phyloP scores from a whole-genome alignment of 2,329 filamentous ascomycete genomes.

The Fusarium pseudonygamai region DNA sequence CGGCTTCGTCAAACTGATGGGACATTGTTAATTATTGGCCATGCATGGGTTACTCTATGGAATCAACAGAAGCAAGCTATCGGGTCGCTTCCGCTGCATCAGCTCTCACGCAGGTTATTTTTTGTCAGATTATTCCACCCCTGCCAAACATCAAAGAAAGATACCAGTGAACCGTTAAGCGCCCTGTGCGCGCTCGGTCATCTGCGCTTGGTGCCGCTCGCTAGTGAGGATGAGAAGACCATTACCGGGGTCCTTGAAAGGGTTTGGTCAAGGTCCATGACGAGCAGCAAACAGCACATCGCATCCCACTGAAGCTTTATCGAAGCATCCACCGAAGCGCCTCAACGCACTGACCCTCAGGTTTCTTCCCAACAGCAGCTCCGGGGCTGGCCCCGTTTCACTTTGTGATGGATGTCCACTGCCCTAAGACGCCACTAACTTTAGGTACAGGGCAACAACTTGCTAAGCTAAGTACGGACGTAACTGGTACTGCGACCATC shows the following conservation, averaged over 20 bases:
- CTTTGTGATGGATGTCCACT: conserved; percentile 13
- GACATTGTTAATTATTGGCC: conserved; percentile 6
- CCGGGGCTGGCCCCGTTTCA: conserved; percentile 13
- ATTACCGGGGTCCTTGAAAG: conserved; percentile 32
- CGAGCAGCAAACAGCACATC: conserved; percentile 25
- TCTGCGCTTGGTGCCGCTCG: conserved; percentile 43
- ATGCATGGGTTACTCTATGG: conserved; percentile 8
- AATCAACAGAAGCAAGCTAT: conserved; percentile 31
- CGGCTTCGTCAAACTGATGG: neutral
- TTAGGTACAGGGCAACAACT: neutral
- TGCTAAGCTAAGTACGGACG: neutral
- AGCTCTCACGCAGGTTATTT: conserved; percentile 5
- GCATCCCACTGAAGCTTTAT: conserved; percentile 35
- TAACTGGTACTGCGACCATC: conserved; percentile 11
- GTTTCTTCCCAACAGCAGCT: conserved; percentile 22
- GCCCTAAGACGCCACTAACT: conserved; percentile 28
- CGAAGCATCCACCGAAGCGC: conserved; percentile 39
- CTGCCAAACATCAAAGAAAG: conserved; percentile 18
- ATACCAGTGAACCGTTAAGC: conserved; percentile 25
- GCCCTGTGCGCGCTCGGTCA: conserved; percentile 45
- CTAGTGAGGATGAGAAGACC: conserved; percentile 31
- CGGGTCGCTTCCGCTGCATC: conserved; percentile 29
- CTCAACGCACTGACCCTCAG: conserved; percentile 32
- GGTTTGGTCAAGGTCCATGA: conserved; percentile 30
- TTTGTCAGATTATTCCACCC: conserved; percentile 14